These are phyloP conservation scores for Penicillium egyptiacum DNA, from an alignment of 495 filamentous ascomycete genomes.

Conservation along the genomic window DNA sequence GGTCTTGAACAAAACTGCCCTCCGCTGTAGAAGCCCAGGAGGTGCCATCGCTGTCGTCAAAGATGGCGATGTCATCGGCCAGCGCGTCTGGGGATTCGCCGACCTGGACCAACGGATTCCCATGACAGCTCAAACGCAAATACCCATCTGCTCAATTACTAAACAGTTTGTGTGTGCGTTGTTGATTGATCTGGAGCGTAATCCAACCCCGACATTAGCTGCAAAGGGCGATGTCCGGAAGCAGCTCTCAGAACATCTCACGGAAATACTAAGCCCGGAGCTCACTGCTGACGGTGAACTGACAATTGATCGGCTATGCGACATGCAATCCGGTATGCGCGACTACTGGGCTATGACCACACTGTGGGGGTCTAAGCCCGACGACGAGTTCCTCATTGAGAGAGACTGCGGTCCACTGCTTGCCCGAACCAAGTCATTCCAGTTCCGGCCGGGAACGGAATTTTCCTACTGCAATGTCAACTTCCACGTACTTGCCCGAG, in stretches of 20 bases:
- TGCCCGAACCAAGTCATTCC: constrained; percentile 29
- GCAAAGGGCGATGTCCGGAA: constrained; percentile 21
- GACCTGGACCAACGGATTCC: constrained; percentile 28
- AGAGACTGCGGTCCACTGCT: constrained; percentile 22
- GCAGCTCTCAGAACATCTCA: constrained; percentile 23
- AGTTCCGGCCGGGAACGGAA: constrained; percentile 34
- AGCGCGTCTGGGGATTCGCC: constrained; percentile 37
- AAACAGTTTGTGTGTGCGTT: constrained; percentile 38
- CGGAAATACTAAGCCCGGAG: constrained; percentile 23
- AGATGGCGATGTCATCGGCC: constrained; percentile 28
- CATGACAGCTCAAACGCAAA: constrained; percentile 22
- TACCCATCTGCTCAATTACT: constrained; percentile 41
- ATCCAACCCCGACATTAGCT: constrained; percentile 21
- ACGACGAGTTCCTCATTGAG: constrained; percentile 28
- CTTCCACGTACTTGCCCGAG: constrained; percentile 32
- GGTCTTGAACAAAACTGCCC: constrained; percentile 17
- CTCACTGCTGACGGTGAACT: constrained; percentile 17
- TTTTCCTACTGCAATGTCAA: constrained; percentile 38
- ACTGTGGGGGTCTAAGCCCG: constrained; percentile 34
- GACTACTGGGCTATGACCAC: constrained; percentile 42
- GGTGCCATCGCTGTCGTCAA: constrained; percentile 32
- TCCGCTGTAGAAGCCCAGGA: constrained; percentile 27
- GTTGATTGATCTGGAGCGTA: constrained; percentile 30
- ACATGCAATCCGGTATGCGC: constrained; percentile 38
- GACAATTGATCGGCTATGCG: constrained; percentile 28